Percentiles rank a stretch among this genome's conserved stretches.
Evolutionary conservation across 768 basidiomycete species (phyloP).

Genomic region (Auricularia cornea): DNA sequence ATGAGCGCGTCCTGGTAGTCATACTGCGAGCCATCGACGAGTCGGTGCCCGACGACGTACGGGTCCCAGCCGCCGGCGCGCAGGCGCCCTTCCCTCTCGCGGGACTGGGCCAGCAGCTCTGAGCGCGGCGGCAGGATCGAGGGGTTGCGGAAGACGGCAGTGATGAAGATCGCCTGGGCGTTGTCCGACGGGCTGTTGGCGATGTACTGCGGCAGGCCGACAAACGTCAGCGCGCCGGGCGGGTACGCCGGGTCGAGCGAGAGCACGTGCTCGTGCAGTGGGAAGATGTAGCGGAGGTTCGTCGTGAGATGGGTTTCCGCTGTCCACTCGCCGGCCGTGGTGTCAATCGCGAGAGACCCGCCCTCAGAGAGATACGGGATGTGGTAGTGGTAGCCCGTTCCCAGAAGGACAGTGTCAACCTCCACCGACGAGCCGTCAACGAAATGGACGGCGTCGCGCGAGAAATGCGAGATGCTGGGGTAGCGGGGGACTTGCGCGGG

Average conservation of each 20-base stretch:
- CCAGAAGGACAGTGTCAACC: constrained; percentile 43
- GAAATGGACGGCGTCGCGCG: constrained; percentile 36
- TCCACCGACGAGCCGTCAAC: constrained; percentile 34
- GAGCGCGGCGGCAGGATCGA: constrained; percentile 33
- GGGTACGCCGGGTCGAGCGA: constrained; percentile 40
- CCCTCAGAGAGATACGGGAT: constrained; percentile 37
- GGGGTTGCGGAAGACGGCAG: constrained; percentile 36
- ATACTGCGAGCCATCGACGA: constrained; percentile 24
- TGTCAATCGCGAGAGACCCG: constrained; percentile 4
- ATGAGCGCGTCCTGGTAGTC: constrained; percentile 28
- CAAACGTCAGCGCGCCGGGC: constrained; percentile 45
- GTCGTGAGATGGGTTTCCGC: constrained; percentile 26
- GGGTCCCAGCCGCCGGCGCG: constrained; percentile 39
- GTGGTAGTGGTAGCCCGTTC: constrained; percentile 46
- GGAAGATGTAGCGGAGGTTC: constrained; percentile 48
- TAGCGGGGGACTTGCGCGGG: constrained; percentile 12
- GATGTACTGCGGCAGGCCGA: constrained; percentile 43
- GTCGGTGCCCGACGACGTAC: constrained; percentile 39
- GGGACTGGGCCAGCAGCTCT: constrained; percentile 31
- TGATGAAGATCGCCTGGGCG: constrained; percentile 42
- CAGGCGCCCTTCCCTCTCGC: constrained; percentile 29
- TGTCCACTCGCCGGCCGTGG: neutral
- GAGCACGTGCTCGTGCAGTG: constrained; percentile 45
- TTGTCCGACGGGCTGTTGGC: constrained; percentile 41
- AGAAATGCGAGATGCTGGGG: constrained; percentile 44